These are phyloP conservation scores for Heterobasidion annosum DNA, from an alignment of 1,284 basidiomycete species.

Conservation along the genomic window DNA sequence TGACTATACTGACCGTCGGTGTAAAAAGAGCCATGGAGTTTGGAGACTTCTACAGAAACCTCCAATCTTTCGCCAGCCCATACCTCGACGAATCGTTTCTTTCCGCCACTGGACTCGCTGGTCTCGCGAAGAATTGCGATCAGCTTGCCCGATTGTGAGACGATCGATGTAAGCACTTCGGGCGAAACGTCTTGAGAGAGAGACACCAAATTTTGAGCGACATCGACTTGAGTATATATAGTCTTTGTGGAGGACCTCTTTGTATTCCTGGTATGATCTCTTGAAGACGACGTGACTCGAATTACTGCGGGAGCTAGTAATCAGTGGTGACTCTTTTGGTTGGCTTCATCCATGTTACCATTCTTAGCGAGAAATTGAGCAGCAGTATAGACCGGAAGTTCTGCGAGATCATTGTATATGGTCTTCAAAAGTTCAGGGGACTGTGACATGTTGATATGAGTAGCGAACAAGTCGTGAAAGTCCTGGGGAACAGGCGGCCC, in stretches of 20 bases:
- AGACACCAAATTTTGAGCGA: conserved; percentile 13
- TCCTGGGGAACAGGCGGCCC: background rate
- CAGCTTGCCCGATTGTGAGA: conserved; percentile 35
- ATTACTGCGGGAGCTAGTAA: conserved; percentile 21
- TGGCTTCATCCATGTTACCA: background rate
- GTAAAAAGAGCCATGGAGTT: conserved; percentile 51
- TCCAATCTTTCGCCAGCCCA: conserved; percentile 39
- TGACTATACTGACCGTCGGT: conserved; percentile 37
- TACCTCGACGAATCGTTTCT: conserved; percentile 53
- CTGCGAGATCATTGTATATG: background rate
- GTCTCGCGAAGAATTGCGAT: conserved; percentile 40
- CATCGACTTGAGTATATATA: conserved; percentile 21
- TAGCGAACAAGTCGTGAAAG: background rate
- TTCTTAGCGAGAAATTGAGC: background rate
- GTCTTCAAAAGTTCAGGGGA: background rate
- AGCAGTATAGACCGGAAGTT: background rate
- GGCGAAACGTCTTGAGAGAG: conserved; percentile 27
- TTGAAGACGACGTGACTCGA: conserved; percentile 31
- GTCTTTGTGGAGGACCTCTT: conserved; percentile 37
- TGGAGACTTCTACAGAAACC: conserved; percentile 44
- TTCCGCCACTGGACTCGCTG: conserved; percentile 15
- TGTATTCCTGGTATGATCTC: conserved; percentile 38
- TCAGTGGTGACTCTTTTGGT: background rate
- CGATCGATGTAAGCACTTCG: conserved; percentile 30
- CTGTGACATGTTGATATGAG: background rate